Base-by-base conservation (phyloP, 495 filamentous ascomycete species). In the Neurospora tetrasperma region DNA sequence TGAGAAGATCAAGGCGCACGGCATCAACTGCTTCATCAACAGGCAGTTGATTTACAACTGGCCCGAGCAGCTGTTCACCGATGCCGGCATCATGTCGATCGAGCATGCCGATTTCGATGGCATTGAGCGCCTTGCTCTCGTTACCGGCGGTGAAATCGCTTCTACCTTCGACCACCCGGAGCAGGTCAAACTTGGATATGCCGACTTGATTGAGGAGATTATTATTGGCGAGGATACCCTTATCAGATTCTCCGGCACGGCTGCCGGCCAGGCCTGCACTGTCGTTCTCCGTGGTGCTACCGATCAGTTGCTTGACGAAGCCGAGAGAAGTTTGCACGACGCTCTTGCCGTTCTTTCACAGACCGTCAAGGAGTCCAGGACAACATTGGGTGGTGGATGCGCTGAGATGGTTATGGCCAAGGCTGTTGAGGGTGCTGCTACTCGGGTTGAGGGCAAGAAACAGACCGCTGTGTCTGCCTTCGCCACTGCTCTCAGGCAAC, bases 1-100 rank as follows among this genome's bases (percentile, higher is more conserved):
- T 54, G 96, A 99, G 78, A 94, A 91, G 79, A 99, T 99, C 86
- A 99, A 98, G 89, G 89, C 93, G 42, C 96, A 99, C 78, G 96
- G 96, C 48, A 97, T 99, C 85, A 99, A 99, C 88, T 98, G 96
- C 86, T 99, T 99, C 84, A 96, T 99, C 80, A 99, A 99, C 87
- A 88, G 96, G 74, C 96, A 99, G 80, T 88, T 99, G 66, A 99
- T 99, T 84, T 99, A 99, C 88, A 99, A 99, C 88, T 98, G 96
- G 95, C 96, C 96, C 42, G 96, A 99, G 82, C 96, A 98, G 83
- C 91, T 99, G 69, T 99, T 99, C 81, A 92, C 95, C 35, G 96
- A 99, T 80, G 95, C 94, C 11, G 96, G 96, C 70, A 98, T 99
- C 83, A 90, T 96, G 85, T 97, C 94, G 18, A 99, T 99, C 77